phyloP scores from a whole-genome alignment of 2,329 filamentous ascomycete species.

The Penicillium sp. region DNA sequence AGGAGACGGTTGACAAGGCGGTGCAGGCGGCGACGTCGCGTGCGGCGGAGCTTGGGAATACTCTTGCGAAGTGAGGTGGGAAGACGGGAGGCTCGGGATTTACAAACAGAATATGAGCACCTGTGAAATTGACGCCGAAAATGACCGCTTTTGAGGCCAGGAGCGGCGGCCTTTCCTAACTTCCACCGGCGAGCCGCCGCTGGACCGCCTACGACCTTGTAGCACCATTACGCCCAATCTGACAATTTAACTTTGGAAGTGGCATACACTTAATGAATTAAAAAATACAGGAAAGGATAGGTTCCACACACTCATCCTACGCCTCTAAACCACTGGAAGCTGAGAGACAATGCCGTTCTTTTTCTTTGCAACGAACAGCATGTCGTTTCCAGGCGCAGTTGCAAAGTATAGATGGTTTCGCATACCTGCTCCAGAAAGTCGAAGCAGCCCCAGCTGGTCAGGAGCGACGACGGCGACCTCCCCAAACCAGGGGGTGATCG shows the following conservation, averaged over 20 bases:
- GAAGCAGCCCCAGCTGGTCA: neutral
- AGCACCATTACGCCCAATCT: no score
- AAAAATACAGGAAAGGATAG: no score
- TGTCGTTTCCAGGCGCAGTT: constrained; percentile 3
- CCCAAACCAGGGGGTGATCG: constrained; percentile 5
- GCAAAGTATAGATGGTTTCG: constrained; percentile 9
- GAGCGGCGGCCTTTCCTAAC: no score
- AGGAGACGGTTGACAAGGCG: constrained; percentile 33
- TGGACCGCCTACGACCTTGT: no score
- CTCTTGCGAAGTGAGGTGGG: constrained; percentile 7
- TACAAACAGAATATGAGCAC: neutral
- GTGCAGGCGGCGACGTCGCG: constrained; percentile 33
- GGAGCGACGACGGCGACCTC: neutral
- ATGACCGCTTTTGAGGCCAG: no score
- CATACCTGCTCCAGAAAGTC: constrained; percentile 6
- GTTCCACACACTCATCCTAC: no score
- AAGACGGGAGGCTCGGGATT: neutral
- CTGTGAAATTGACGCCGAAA: no score
- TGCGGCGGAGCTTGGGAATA: constrained; percentile 32
- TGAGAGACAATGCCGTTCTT: no score
- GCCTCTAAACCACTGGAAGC: no score
- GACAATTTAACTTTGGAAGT: no score
- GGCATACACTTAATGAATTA: no score
- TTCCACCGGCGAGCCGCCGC: no score
- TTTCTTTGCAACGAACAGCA: constrained; percentile 8